Conservation (phyloP, 805 yeast species). For the Metschnikowia similis region DNA sequence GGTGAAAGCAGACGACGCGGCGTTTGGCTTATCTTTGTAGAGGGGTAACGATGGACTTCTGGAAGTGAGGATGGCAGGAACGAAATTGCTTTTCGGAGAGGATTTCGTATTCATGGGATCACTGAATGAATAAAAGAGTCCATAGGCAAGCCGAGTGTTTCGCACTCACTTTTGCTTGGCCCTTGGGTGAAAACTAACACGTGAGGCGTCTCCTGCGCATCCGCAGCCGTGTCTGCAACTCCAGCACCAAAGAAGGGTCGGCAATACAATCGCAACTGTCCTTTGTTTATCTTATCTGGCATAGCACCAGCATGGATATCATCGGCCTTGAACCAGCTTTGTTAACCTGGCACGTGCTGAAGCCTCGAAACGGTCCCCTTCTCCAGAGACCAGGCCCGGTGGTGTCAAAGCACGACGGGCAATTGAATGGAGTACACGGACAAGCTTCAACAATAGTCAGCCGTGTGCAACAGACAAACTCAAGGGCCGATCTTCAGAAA, state of each 20-base stretch:
- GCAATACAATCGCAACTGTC: not conserved
- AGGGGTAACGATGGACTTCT: slow-evolving; percentile 14
- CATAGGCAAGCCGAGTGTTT: not conserved
- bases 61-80: slow-evolving; percentile 9
- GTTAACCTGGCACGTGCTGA: too few species aligned
- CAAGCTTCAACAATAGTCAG: too few species aligned
- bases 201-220: not conserved
- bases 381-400: too few species aligned
- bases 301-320: not conserved
- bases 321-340: too few species aligned
- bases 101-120: slow-evolving; percentile 13
- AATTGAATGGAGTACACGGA: too few species aligned
- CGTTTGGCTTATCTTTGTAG: slow-evolving; percentile 18
- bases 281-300: not conserved
- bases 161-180: not conserved
- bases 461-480: too few species aligned
- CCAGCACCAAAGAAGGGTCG: not conserved
- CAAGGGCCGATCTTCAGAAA: too few species aligned
- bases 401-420: too few species aligned
- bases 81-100: slow-evolving; percentile 9
- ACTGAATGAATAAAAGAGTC: not conserved
- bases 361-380: too few species aligned
- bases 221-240: not conserved
- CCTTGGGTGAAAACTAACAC: not conserved
- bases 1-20: slow-evolving; percentile 4